These are phyloP conservation scores for Fusarium camptoceras DNA, from an alignment of 2,329 filamentous ascomycete genomes.

Conservation along the genomic window DNA sequence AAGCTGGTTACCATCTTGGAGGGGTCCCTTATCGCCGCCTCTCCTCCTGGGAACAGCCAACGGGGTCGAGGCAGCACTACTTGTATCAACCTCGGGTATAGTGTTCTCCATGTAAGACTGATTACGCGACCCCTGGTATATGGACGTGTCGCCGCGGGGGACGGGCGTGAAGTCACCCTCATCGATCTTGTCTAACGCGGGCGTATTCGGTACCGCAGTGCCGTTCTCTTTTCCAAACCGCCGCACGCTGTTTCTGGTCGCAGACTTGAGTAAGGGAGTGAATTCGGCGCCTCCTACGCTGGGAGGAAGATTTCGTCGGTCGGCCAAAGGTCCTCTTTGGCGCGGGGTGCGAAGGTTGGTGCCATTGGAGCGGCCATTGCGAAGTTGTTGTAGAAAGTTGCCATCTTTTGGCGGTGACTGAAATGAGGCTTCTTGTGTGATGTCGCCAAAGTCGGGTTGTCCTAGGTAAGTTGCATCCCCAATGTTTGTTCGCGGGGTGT, in stretches of 20 bases:
- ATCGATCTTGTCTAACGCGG: conserved; percentile 73
- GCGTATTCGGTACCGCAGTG: conserved; percentile 72
- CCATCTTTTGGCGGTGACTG: conserved; percentile 76
- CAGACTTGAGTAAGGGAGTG: conserved; percentile 89
- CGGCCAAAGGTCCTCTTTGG: conserved; percentile 74
- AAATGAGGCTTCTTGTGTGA: conserved; percentile 90
- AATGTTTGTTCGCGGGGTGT: conserved; percentile 86
- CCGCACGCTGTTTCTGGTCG: conserved; percentile 77
- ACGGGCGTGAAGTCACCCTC: conserved; percentile 81
- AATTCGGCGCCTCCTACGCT: conserved; percentile 81
- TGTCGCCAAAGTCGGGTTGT: conserved; percentile 77
- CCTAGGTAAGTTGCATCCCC: conserved; percentile 87
- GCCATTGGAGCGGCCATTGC: conserved; percentile 70
- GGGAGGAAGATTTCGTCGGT: conserved; percentile 77
- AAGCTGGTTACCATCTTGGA: conserved; percentile 89
- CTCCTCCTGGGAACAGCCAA: conserved; percentile 75
- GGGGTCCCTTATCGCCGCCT: conserved; percentile 71
- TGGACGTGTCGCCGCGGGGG: conserved; percentile 77
- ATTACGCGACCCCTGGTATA: conserved; percentile 74
- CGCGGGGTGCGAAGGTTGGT: conserved; percentile 79
- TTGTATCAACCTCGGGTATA: conserved; percentile 79
- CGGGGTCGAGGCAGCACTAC: conserved; percentile 86
- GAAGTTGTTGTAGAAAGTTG: conserved; percentile 80
- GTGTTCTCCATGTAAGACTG: conserved; percentile 76
- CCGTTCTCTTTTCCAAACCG: conserved; percentile 72